These are phyloP conservation scores for Hypoxylon intermedium DNA, from an alignment of 495 filamentous ascomycete species.

Conservation along the genomic window DNA sequence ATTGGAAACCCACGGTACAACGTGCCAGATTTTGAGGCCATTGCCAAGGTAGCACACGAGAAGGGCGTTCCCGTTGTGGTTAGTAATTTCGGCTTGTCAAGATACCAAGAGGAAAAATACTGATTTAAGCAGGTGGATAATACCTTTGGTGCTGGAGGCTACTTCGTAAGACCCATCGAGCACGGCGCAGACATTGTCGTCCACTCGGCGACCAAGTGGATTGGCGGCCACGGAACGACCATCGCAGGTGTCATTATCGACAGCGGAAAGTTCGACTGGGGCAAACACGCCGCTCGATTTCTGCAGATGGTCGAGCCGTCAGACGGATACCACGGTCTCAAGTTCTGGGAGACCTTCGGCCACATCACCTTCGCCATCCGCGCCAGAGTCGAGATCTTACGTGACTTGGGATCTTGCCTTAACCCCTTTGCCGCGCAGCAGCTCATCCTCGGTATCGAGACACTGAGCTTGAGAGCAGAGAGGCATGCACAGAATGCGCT, in stretches of 20 bases:
- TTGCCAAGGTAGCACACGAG: conserved; percentile 79
- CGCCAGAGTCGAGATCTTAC: conserved; percentile 77
- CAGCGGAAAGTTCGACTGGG: conserved; percentile 97
- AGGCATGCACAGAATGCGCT: conserved; percentile 87
- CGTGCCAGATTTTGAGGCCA: conserved; percentile 86
- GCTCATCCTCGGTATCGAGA: conserved; percentile 89
- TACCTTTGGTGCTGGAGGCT: conserved; percentile 96
- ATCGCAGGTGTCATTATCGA: conserved; percentile 91
- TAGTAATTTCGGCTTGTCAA: conserved; percentile 41
- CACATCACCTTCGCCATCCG: conserved; percentile 82
- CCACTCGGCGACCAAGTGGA: conserved; percentile 98
- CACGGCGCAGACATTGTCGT: conserved; percentile 95
- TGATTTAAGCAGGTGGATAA: conserved; percentile 75
- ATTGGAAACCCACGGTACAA: conserved; percentile 98
- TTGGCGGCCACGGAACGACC: conserved; percentile 96
- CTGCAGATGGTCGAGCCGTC: conserved; percentile 93
- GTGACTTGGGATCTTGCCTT: conserved; percentile 82
- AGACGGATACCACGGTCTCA: conserved; percentile 93
- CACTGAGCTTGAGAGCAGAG: conserved; percentile 83
- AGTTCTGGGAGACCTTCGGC: conserved; percentile 97
- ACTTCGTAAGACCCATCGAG: conserved; percentile 86
- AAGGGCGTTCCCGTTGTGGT: conserved; percentile 86
- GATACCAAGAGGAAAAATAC: conserved; percentile 4
- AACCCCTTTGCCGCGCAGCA: conserved; percentile 98
- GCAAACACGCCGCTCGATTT: conserved; percentile 84